Evolutionary conservation across 1,284 basidiomycete genomes (phyloP), one percentile per base, ranked within the genome.

Genomic region (Pterulicium gracile): DNA sequence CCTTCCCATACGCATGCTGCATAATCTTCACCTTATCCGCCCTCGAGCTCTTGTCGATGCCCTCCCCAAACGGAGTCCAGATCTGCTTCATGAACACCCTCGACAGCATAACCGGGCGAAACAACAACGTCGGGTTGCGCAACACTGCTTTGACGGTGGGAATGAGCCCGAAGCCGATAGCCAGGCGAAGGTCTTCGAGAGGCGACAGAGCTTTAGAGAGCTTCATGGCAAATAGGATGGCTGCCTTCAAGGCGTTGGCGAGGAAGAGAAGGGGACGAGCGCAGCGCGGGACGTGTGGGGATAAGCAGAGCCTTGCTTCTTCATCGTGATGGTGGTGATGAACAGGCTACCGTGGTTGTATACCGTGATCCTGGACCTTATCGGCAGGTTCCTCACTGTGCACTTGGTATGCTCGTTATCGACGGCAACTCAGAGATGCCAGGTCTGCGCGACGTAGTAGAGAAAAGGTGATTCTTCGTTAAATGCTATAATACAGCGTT

Each of bases 21-120:
- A 86, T 70, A 42, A 87, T 64, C 0, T 49, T 48, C 10, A 62
- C 51, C 59, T 84, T 86, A 0, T 65, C 56, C 0, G 59, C 52
- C 10, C 63, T 60, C 0, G 58, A 60, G 43, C 57, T 62, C 47
- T 67, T 64, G 51, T 86, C 79, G 0, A 70, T 59, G 0, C 66
- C 66, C n/a, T 68, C 50, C 1, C 71, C 77, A 51, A 77, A 77
- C 12, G 54, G 48, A 2, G 54, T 52, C 83, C 81, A 86, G 3
- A 84, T 65, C 42, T 74, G 59, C 1, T 67, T 57, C 71, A 85
- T 80, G 59, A 82, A 81, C 12, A 73, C 53, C 32, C 64, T 66
- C 2, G 78, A 78, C 36, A 85, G 44, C 3, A 56, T 60, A 7
- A 45, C 44, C 0, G 77, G 77, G 1, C 56, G 59, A 5, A 80